Base-by-base conservation (phyloP, 176 grass and related monocot species). In the Tillandsia leiboldiana region DNA sequence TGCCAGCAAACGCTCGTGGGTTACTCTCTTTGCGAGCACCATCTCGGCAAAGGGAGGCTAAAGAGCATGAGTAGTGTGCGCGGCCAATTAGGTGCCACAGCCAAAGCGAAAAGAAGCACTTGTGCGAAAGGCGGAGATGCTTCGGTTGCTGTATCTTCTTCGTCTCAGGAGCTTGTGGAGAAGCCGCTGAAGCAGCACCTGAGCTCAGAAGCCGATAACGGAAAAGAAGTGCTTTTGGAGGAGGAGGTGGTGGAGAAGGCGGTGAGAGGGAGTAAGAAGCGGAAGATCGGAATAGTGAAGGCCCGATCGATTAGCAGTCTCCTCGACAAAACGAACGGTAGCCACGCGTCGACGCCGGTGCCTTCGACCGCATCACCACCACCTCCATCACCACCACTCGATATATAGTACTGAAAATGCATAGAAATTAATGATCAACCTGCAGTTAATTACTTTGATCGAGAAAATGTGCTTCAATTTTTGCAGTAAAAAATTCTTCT, bases 11-110 rank as follows among this genome's bases (percentile, higher is more conserved):
- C 95, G 50, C 73, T 86, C 63, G 80, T 90, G 6, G 95, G 95
- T 10, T 99, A 99, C 82, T 83, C 87, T 2, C 80, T 99, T 68
- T 99, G 95, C 67, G 87, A 94, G 80, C 87, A 99, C 82, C 90
- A 99, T 71, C 84, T 99, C 14, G 90, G 95, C 72, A 99, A 99
- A 69, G 90, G 95, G 62, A 81, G 94, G 26, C 63, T 70, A 13
- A 68, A 79, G 50, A 72, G 66, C 63, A 65, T 83, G 68, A 71
- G 48, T 22, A 24, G 66, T 22, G n/a, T 54, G 11, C 33, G 86
- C 15, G 78, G 79, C 28, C 83, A 85, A 63, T 73, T 88, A 8
- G 88, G 92, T 42, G 69, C 77, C 70, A 87, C 17, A 26, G 3
- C 17, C 8, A 61, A 9, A 22, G 9, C 17, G 22, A 61, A 9